Evolutionary conservation across 1,284 basidiomycete genomes (phyloP).

Genomic region (Ustilago xerochloae): DNA sequence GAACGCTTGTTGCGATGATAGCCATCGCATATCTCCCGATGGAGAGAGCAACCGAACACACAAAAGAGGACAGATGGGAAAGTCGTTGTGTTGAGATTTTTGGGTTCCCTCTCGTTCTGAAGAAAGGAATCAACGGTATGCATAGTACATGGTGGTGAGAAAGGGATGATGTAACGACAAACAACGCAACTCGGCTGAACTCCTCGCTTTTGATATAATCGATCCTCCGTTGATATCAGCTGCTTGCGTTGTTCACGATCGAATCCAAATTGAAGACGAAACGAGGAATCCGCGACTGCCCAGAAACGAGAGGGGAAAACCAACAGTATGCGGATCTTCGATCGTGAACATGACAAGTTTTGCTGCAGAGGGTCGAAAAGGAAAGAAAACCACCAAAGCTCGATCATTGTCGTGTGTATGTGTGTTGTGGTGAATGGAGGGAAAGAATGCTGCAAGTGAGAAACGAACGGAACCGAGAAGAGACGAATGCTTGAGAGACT

Average conservation of each 20-base stretch:
- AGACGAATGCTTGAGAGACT: constrained; percentile 5
- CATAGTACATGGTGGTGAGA: constrained; percentile 37
- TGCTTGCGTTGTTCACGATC: background rate
- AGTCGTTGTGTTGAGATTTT: constrained; percentile 34
- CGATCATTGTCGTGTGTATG: constrained; percentile 1
- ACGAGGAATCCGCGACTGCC: constrained; percentile 15
- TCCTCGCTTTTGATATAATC: background rate
- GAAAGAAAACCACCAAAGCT: background rate
- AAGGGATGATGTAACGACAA: background rate
- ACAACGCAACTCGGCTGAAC: background rate
- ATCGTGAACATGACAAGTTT: constrained; percentile 6
- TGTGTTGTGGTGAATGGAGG: constrained; percentile 4
- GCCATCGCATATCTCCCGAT: background rate
- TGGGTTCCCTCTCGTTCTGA: constrained; percentile 47
- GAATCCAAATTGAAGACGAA: constrained; percentile 5
- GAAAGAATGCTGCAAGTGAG: constrained; percentile 37
- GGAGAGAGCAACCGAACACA: background rate
- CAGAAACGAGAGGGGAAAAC: constrained; percentile 40
- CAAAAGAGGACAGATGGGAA: constrained; percentile 6
- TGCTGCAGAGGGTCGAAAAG: constrained; percentile 11
- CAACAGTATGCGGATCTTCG: constrained; percentile 18
- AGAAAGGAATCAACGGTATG: constrained; percentile 27
- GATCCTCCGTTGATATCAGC: constrained; percentile 14
- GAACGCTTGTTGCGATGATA: background rate
- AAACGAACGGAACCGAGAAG: constrained; percentile 20